These are phyloP conservation scores for Phytophthora pinifolia DNA, from an alignment of 352 stramenopile genomes.

Conservation along the genomic window DNA sequence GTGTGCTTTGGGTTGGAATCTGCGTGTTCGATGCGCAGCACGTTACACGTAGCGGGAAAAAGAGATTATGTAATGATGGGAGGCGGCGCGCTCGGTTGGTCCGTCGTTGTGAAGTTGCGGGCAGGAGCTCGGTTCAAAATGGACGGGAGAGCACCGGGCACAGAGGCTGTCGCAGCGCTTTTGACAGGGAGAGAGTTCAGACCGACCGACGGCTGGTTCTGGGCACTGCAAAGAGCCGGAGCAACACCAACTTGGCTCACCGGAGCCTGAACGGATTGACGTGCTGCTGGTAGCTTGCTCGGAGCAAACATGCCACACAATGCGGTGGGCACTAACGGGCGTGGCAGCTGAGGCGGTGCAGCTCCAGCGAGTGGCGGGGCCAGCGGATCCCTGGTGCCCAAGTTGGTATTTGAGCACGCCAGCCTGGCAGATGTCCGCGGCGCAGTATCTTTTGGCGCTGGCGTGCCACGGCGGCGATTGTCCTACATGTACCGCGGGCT, in stretches of 20 bases:
- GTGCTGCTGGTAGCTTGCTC: constrained; percentile 8
- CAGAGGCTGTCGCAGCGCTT: constrained; percentile 39
- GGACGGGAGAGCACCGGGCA: constrained; percentile 29
- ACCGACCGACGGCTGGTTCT: constrained; percentile 23
- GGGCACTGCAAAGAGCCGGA: constrained; percentile 32
- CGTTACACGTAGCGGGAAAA: constrained; percentile 51
- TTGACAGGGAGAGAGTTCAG: constrained; percentile 34
- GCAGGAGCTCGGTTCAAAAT: constrained; percentile 9
- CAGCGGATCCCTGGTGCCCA: too few species aligned
- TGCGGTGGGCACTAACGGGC: constrained; percentile 6
- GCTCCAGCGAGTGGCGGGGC: too few species aligned
- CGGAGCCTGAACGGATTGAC: neutral
- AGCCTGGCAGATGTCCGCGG: constrained; percentile 23
- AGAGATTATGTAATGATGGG: constrained; percentile 81
- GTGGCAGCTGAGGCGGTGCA: neutral
- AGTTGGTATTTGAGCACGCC: neutral
- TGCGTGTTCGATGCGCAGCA: constrained; percentile 23
- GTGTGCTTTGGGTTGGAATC: constrained; percentile 4
- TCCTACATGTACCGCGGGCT: constrained; percentile 13
- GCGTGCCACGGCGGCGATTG: constrained; percentile 22
- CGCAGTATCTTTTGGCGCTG: constrained; percentile 21
- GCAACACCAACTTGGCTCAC: neutral
- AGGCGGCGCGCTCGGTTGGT: constrained; percentile 27
- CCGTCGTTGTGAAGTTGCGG: constrained; percentile 31
- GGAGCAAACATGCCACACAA: constrained; percentile 5